Evolutionary conservation across 352 stramenopile genomes (phyloP).

Genomic region (Phytophthora capsici): DNA sequence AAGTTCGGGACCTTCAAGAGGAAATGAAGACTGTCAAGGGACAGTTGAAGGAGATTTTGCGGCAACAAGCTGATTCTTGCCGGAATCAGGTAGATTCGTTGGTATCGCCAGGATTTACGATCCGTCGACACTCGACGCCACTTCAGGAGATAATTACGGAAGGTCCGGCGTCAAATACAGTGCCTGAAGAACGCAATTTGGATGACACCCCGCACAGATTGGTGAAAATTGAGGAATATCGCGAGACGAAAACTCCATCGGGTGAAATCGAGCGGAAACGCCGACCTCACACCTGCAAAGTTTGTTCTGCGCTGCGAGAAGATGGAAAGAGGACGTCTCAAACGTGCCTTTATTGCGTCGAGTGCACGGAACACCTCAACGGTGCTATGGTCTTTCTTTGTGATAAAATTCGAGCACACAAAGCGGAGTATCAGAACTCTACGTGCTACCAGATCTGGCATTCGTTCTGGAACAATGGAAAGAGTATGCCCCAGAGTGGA

Average conservation of each 20-base stretch:
- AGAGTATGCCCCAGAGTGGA: slow-evolving; percentile 16
- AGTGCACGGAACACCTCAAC: slow-evolving; percentile 28
- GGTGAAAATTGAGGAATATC: slow-evolving; percentile 29
- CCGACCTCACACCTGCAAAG: slow-evolving; percentile 35
- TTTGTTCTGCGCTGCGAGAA: slow-evolving; percentile 32
- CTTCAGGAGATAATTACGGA: too few species aligned
- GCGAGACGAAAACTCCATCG: slow-evolving; percentile 18
- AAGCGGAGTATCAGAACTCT: slow-evolving; percentile 21
- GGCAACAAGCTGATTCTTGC: background rate
- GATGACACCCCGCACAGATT: background rate
- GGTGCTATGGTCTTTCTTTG: slow-evolving; percentile 35
- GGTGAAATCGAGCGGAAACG: slow-evolving; percentile 21
- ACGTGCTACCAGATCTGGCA: slow-evolving; percentile 45
- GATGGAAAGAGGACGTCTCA: slow-evolving; percentile 20
- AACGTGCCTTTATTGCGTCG: slow-evolving; percentile 31
- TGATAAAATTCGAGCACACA: slow-evolving; percentile 25
- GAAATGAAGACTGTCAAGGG: slow-evolving; percentile 31
- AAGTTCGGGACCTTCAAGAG: slow-evolving; percentile 33
- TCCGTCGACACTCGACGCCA: background rate
- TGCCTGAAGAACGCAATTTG: too few species aligned
- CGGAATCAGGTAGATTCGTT: background rate
- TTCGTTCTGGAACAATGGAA: slow-evolving; percentile 29
- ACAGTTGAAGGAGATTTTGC: slow-evolving; percentile 27
- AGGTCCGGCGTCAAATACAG: too few species aligned
- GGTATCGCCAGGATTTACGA: slow-evolving; percentile 4